A percentile compares a stretch with the other conserved stretches of the same genome.
phyloP scores from a whole-genome alignment of 2,329 filamentous ascomycete genomes.

The Spiromastix sp. region DNA sequence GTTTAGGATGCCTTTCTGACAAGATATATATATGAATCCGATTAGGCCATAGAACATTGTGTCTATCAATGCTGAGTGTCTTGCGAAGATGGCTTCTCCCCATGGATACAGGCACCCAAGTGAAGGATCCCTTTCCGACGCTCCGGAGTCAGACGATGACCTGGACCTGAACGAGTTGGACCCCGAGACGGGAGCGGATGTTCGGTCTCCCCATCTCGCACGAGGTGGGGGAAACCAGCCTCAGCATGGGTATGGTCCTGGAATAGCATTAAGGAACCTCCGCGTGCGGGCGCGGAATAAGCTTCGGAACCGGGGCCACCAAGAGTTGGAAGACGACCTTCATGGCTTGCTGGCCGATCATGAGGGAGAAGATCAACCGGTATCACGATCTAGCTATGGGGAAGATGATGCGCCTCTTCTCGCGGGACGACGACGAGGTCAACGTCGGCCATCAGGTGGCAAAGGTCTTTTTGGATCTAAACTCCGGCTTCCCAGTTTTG shows the following conservation, averaged over 20 bases:
- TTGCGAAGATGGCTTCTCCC: conserved; percentile 25
- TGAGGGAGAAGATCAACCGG: conserved; percentile 43
- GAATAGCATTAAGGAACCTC: conserved; percentile 39
- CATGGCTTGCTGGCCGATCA: conserved; percentile 56
- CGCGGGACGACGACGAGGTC: conserved; percentile 30
- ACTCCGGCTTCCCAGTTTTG: conserved; percentile 58
- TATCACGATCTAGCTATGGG: conserved; percentile 47
- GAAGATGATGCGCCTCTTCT: conserved; percentile 71
- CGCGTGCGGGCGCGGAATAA: conserved; percentile 38
- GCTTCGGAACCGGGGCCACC: conserved; percentile 23
- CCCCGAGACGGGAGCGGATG: conserved; percentile 19
- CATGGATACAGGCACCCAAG: conserved; percentile 27
- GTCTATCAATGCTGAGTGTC: too few relatives aligned
- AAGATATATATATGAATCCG: too few relatives aligned
- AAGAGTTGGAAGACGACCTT: conserved; percentile 53
- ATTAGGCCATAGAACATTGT: background rate
- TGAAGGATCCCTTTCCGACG: conserved; percentile 20
- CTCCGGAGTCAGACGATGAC: conserved; percentile 28
- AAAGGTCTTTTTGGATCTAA: conserved; percentile 39
- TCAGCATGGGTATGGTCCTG: conserved; percentile 22
- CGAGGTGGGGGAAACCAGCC: conserved; percentile 10
- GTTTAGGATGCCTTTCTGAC: too few relatives aligned
- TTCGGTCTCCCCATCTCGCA: conserved; percentile 14
- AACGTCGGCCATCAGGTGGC: conserved; percentile 19
- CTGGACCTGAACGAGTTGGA: conserved; percentile 38